These are phyloP conservation scores for Auricularia sp. DNA, from an alignment of 768 basidiomycete genomes.

Conservation along the genomic window DNA sequence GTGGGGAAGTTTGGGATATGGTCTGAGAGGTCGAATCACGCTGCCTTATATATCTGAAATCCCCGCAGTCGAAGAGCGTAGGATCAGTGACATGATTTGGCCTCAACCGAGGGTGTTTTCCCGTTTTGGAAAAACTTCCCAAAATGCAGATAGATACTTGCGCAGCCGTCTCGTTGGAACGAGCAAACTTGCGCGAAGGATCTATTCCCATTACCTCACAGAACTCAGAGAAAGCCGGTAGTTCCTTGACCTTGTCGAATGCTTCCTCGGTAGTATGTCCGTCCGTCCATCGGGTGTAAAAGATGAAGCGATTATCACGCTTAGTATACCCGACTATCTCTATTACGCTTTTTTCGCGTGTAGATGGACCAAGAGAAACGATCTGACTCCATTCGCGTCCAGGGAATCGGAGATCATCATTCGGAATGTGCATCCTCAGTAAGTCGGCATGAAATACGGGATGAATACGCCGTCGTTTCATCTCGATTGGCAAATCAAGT, in stretches of 20 bases:
- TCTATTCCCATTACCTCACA: slow-evolving; percentile 11
- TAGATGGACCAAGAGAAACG: too few relatives aligned
- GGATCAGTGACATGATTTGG: too few relatives aligned
- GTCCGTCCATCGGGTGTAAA: not conserved
- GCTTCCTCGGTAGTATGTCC: not conserved
- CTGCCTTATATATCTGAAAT: too few relatives aligned
- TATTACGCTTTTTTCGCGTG: not conserved
- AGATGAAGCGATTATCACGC: not conserved
- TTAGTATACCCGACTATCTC: not conserved
- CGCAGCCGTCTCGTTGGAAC: too few relatives aligned
- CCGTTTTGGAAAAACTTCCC: too few relatives aligned
- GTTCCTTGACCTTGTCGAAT: slow-evolving; percentile 14
- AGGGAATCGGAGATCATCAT: slow-evolving; percentile 10
- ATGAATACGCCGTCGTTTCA: slow-evolving; percentile 10
- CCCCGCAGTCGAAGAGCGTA: too few relatives aligned
- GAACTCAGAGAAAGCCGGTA: slow-evolving; percentile 21
- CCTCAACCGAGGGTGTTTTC: too few relatives aligned
- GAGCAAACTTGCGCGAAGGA: too few relatives aligned
- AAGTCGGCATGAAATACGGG: slow-evolving; percentile 7
- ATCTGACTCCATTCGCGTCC: slow-evolving; percentile 6
- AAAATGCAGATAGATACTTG: too few relatives aligned
- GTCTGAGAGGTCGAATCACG: too few relatives aligned
- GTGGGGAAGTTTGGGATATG: too few relatives aligned
- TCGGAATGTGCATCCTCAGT: slow-evolving; percentile 4
- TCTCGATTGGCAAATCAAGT: slow-evolving; percentile 21